phyloP scores from a whole-genome alignment of 2,329 filamentous ascomycete species.

The Hyphodiscus sp. region DNA sequence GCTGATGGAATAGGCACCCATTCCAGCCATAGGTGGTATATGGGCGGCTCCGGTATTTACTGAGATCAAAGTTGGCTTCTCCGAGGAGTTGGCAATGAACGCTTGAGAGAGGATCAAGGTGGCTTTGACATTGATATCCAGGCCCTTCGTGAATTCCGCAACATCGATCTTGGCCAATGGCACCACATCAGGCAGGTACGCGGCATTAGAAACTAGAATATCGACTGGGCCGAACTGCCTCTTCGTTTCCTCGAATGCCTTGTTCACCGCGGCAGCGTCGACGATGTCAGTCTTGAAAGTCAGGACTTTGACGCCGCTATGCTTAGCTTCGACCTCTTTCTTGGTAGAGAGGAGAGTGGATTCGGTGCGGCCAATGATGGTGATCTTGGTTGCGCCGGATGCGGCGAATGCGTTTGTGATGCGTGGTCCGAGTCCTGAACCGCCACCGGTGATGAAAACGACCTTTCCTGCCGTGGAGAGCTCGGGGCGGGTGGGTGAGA shows the following conservation, averaged over 20 bases:
- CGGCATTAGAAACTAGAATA: conserved; percentile 11
- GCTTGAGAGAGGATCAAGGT: conserved; percentile 5
- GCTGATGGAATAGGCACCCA: neutral
- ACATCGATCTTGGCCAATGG: conserved; percentile 2
- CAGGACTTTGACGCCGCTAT: neutral
- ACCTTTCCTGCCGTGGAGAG: conserved; percentile 9
- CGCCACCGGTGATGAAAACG: conserved; percentile 11
- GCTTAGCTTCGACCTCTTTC: neutral
- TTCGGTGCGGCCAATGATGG: conserved; percentile 23
- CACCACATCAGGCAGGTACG: conserved; percentile 1
- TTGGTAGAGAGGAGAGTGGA: conserved; percentile 1
- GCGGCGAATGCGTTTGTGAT: conserved; percentile 1
- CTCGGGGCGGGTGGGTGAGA: conserved; percentile 19
- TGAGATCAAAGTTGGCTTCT: conserved; percentile 2
- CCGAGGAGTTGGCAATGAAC: conserved; percentile 3
- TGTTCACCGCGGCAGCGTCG: neutral
- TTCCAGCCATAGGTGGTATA: neutral
- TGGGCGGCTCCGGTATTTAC: conserved; percentile 4
- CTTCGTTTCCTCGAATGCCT: conserved; percentile 5
- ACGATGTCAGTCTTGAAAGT: conserved; percentile 3
- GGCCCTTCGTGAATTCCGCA: conserved; percentile 3
- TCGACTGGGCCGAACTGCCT: conserved; percentile 2
- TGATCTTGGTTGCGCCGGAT: conserved; percentile 20
- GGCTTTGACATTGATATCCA: conserved; percentile 9
- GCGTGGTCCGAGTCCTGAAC: conserved; percentile 17